These are phyloP conservation scores for Eruca vesicaria DNA, from an alignment of 441 rosid species.

Conservation along the genomic window DNA sequence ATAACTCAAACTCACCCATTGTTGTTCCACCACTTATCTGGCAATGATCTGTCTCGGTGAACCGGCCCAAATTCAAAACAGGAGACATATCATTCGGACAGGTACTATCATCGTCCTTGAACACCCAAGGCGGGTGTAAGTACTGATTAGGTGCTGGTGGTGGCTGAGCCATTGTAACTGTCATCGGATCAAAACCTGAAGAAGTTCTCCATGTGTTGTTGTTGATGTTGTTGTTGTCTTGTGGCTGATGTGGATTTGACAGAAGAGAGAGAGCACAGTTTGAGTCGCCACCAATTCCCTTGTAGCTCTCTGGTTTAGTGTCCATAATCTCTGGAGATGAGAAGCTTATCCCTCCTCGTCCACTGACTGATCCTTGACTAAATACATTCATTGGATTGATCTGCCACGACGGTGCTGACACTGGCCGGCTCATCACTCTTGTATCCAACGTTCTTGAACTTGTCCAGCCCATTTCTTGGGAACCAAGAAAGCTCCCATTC, in stretches of 20 bases:
- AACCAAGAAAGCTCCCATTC: slow-evolving; percentile 61
- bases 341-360: slow-evolving; percentile 43
- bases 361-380: slow-evolving; percentile 49
- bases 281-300: slow-evolving; percentile 60
- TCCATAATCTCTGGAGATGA: slow-evolving; percentile 48
- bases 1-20: slow-evolving; percentile 39
- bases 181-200: slow-evolving; percentile 34
- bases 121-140: slow-evolving; percentile 50
- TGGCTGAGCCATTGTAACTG: slow-evolving; percentile 48
- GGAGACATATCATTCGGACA: slow-evolving; percentile 42
- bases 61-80: slow-evolving; percentile 56
- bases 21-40: slow-evolving; percentile 41
- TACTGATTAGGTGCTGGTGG: slow-evolving; percentile 44
- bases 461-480: slow-evolving; percentile 58
- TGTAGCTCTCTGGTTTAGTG: slow-evolving; percentile 58
- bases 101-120: slow-evolving; percentile 38
- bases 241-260: slow-evolving; percentile 77
- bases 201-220: slow-evolving; percentile 36
- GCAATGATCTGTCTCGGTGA: slow-evolving; percentile 41
- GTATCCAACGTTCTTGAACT: slow-evolving; percentile 44
- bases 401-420: slow-evolving; percentile 49
- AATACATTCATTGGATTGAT: slow-evolving; percentile 46
- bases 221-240: slow-evolving; percentile 35
- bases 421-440: slow-evolving; percentile 40
- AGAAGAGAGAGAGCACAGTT: slow-evolving; percentile 99